A percentile compares a stretch with the other conserved stretches of the same genome.
Conservation (phyloP, 139 green algal genomes). For the Chlamydomonas sp. region DNA sequence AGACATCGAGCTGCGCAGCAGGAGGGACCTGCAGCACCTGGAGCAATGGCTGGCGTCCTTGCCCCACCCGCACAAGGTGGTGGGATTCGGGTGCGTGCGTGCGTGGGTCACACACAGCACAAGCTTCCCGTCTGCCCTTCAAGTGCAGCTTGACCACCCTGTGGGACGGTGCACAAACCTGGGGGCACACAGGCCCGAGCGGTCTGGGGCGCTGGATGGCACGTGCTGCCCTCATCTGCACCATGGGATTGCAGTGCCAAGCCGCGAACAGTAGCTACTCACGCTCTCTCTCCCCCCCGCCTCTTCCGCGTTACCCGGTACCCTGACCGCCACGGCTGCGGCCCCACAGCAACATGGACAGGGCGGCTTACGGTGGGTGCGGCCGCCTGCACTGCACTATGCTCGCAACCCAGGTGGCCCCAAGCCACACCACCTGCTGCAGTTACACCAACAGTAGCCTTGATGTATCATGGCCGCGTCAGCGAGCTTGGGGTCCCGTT, state of each 20-base stretch:
- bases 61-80: slow-evolving; percentile 37
- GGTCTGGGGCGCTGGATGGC: no score
- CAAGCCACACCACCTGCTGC: no score
- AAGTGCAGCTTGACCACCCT: not conserved
- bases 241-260: no score
- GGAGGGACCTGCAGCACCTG: not conserved
- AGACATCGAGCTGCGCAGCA: slow-evolving; percentile 24
- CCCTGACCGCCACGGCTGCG: not conserved
- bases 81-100: slow-evolving; percentile 18
- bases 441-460: no score
- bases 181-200: no score
- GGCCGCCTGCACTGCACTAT: no score
- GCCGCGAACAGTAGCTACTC: not conserved
- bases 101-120: not conserved
- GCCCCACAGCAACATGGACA: slow-evolving; percentile 20
- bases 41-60: slow-evolving; percentile 20
- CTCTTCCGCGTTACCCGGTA: not conserved
- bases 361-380: slow-evolving; percentile 14
- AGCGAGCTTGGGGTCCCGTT: no score
- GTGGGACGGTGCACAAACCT: not conserved
- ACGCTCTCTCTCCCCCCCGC: not conserved
- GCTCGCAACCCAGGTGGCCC: not conserved
- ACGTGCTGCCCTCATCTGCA: no score
- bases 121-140: not conserved
- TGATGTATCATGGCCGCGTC: no score